Evolutionary conservation across 176 grass and related monocot genomes (phyloP), one percentile per base, ranked within the genome.

Genomic region (Musa itinerans): DNA sequence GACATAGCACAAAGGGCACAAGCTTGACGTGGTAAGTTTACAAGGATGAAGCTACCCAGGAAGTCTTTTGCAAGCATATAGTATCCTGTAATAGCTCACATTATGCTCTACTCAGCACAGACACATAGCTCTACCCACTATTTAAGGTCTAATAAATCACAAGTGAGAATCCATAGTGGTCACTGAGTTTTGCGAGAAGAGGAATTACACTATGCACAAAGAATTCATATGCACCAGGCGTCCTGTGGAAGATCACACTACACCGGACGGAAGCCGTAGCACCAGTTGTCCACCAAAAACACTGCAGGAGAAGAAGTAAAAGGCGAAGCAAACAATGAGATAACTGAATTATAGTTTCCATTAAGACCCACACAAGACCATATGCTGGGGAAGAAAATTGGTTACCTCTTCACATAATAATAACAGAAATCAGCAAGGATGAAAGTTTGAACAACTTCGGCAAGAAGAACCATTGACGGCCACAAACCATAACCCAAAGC

Each of bases 371-470:
- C 7, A 34, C 17, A 65, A 65, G 34, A 43, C 34, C 34, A 6
- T 43, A 43, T 43, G 4, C 34, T 5, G 34, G 34, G 34, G 34
- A 43, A 43, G 2, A 26, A 65, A 23, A 11, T 3, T 65, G 13
- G 2, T 65, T 12, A 77, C 75, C 75, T 77, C 63, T 77, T 77
- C 43, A 65, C 29, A 51, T 78, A 67, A 21, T 78, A 67, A 17
- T 67, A 66, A 27, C 76, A 78, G 63, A 78, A 78, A 64, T 78
- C 76, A 2, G 76, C 76, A 26, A 78, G 59, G 62, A 78, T 78
- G 48, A 78, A 66, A n/a, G 76, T 78, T 22, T 78, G 76, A 53
- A 78, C 62, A 54, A 78, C 67, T 62, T 78, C 76, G 3, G 76
- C 12, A 53, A 78, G 58, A 27, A 78, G 62, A 24, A 76, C 74